phyloP scores from a whole-genome alignment of 2,329 filamentous ascomycete species.

The Chaetoscypha palmicola region DNA sequence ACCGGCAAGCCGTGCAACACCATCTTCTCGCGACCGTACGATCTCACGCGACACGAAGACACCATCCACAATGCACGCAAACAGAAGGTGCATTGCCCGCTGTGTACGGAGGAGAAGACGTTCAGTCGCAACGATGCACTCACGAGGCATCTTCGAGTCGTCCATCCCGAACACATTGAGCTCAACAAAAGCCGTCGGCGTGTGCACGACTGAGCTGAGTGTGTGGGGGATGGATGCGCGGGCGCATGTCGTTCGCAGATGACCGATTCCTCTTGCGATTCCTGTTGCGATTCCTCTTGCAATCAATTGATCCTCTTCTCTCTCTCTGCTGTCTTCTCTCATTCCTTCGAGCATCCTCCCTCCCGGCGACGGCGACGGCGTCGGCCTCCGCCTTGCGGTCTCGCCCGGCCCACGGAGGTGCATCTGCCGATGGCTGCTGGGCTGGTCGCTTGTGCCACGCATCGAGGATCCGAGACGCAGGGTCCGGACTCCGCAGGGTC shows the following conservation, averaged over 20 bases:
- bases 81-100: slow-evolving; percentile 85
- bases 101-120: slow-evolving; percentile 94
- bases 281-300: background rate
- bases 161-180: slow-evolving; percentile 81
- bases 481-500: background rate
- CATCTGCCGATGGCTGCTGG: background rate
- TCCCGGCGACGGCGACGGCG: background rate
- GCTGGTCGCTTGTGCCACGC: background rate
- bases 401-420: background rate
- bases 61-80: slow-evolving; percentile 95
- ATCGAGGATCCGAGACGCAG: background rate
- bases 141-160: slow-evolving; percentile 88
- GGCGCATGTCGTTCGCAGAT: background rate
- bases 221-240: too few relatives aligned
- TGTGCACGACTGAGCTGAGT: slow-evolving; percentile 13
- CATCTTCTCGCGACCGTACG: slow-evolving; percentile 90
- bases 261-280: background rate
- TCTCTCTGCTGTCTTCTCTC: background rate
- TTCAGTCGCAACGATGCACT: slow-evolving; percentile 94
- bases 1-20: slow-evolving; percentile 94
- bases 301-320: background rate
- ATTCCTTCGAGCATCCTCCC: background rate
- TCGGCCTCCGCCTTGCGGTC: background rate
- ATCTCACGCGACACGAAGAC: slow-evolving; percentile 91
- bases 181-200: slow-evolving; percentile 53